Base-by-base conservation (phyloP, 73 alveolate species). In the Effrenium voratum region DNA sequence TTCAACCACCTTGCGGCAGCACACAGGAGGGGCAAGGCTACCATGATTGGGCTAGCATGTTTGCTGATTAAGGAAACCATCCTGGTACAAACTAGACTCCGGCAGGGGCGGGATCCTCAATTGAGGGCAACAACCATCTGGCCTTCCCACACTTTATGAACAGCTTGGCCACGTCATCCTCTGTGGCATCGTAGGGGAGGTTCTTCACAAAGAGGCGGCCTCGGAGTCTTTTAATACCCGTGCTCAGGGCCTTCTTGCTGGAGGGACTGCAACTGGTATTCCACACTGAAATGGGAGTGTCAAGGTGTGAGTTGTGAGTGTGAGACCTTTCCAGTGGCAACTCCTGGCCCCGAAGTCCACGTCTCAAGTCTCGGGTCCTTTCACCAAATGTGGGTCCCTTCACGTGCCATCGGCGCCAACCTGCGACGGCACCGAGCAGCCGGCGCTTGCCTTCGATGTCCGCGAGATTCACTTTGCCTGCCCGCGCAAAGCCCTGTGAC, bases 141-240 rank as follows among this genome's bases (percentile, higher is more conserved):
- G 43, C 95, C 97, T 90, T 66, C 73, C 97, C 97, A 32, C 97
- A 90, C 87, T 90, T 90, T 70, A 79, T 72, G 80, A 90, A 90
- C 30, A 90, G 45, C n/a, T 90, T 90, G 32, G 97, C 97, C 12
- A 90, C 68, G 87, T 90, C 97, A 52, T 90, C 97, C 47, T 90
- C 97, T 3, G 97, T 45, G 30, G 97, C 97, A 34, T 75, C 83
- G 57, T 90, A 90, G 36, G 97, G 97, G 16, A 90, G 75, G 57
- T 90, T 90, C 97, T 90, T 90, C 87, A 90, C 97, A 30, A 90
- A 90, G 87, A 90, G 87, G 13, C 97, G 55, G 73, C 97, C 97
- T 90, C 10, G 24, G 57, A 8, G 40, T 28, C n/a, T n/a, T n/a
- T n/a, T n/a, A n/a, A n/a, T n/a, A n/a, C n/a, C n/a, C n/a, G n/a